These are phyloP conservation scores for Metschnikowia henanensis DNA, from an alignment of 805 yeast genomes.

Conservation along the genomic window DNA sequence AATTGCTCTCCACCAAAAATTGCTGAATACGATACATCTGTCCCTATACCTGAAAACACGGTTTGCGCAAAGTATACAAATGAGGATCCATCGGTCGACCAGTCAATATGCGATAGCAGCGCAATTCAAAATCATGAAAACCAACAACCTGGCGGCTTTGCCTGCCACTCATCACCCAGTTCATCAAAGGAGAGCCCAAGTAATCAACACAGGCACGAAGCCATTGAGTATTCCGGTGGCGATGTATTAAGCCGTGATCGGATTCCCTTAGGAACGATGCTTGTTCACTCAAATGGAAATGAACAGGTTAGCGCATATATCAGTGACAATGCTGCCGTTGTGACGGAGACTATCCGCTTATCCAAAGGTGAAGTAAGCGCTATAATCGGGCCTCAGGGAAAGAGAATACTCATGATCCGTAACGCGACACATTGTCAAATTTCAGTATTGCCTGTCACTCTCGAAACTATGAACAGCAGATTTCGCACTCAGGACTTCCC, in stretches of 20 bases:
- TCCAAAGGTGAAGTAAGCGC: constrained; percentile 15
- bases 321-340: constrained; percentile 2
- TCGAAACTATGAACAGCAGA: constrained; percentile 12
- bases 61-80: too few relatives aligned
- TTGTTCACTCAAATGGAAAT: background rate
- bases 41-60: too few relatives aligned
- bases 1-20: too few relatives aligned
- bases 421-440: constrained; percentile 14
- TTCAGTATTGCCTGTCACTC: constrained; percentile 14
- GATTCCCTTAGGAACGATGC: constrained; percentile 3
- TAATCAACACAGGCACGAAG: background rate
- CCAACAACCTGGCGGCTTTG: background rate
- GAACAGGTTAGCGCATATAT: constrained; percentile 1
- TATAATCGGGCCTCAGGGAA: constrained; percentile 14
- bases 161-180: background rate
- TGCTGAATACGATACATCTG: background rate
- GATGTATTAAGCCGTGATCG: background rate
- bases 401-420: constrained; percentile 10
- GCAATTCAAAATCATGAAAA: background rate
- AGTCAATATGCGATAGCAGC: too few relatives aligned
- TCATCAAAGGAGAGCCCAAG: background rate
- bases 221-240: too few relatives aligned
- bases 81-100: too few relatives aligned
- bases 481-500: constrained; percentile 11
- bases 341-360: constrained; percentile 15